phyloP scores from a whole-genome alignment of 805 yeast genomes.

The Lachancea quebecensis region DNA sequence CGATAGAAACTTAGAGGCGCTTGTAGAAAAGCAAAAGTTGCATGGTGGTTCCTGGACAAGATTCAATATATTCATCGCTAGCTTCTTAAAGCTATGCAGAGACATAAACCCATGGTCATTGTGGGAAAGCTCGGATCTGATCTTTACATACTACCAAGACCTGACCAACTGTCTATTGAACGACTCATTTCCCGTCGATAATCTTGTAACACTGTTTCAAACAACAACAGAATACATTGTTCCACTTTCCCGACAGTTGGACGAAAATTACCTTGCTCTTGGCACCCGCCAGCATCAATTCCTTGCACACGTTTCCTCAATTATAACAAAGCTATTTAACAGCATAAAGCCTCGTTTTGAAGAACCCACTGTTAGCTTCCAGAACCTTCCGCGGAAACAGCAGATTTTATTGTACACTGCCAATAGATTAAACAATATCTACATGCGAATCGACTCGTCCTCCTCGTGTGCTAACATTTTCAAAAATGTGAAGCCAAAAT shows the following conservation, averaged over 20 bases:
- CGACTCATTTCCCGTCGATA: conserved; percentile 33
- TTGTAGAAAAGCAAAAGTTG: conserved; percentile 31
- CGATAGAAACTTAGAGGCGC: conserved; percentile 20
- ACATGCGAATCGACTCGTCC: conserved; percentile 39
- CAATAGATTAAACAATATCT: conserved; percentile 46
- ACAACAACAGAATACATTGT: conserved; percentile 33
- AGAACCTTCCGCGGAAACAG: conserved; percentile 33
- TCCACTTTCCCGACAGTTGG: conserved; percentile 24
- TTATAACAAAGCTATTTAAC: conserved; percentile 53
- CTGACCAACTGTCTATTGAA: conserved; percentile 40
- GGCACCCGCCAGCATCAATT: conserved; percentile 31
- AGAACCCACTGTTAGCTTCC: conserved; percentile 17
- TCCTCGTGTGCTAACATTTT: conserved; percentile 32
- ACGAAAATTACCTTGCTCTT: conserved; percentile 13
- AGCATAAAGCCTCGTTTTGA: conserved; percentile 45
- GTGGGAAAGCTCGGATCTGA: conserved; percentile 43
- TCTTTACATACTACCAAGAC: conserved; percentile 37
- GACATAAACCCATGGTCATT: conserved; percentile 49
- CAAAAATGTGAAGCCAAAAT: conserved; percentile 46
- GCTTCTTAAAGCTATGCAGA: conserved; percentile 43
- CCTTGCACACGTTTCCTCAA: conserved; percentile 43
- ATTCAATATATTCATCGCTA: conserved; percentile 40
- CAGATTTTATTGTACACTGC: conserved; percentile 48
- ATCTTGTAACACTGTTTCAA: conserved; percentile 16
- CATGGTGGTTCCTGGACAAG: conserved; percentile 30